Percentiles rank a stretch among this genome's conserved stretches.
These are phyloP conservation scores for Solanum lycopersicoides DNA, from an alignment of 257 asterid genomes.

Conservation along the genomic window DNA sequence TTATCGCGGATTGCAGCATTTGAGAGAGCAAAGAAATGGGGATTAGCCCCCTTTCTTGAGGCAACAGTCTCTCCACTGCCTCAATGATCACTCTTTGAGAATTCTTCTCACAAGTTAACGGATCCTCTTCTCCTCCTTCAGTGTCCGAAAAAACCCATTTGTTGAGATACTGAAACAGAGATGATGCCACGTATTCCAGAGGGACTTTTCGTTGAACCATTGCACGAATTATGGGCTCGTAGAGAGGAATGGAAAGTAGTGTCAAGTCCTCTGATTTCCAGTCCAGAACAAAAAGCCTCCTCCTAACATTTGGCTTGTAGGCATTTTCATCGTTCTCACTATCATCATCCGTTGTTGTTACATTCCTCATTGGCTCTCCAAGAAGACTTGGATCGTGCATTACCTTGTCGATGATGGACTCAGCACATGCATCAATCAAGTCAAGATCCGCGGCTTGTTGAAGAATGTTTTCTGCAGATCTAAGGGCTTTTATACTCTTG, in stretches of 20 bases:
- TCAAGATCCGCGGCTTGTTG: constrained; percentile 45
- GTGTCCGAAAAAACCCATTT: constrained; percentile 41
- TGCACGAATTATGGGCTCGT: constrained; percentile 31
- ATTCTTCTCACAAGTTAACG: constrained; percentile 6
- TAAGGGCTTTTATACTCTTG: constrained; percentile 51
- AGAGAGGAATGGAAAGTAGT: constrained; percentile 26
- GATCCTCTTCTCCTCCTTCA: constrained; percentile 13
- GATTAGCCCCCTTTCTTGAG: constrained; percentile 18
- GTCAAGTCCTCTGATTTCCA: constrained; percentile 54
- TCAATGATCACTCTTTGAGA: constrained; percentile 46
- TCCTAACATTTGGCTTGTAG: constrained; percentile 34
- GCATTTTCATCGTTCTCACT: constrained; percentile 13
- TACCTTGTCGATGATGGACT: constrained; percentile 35
- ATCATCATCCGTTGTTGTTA: constrained; percentile 11
- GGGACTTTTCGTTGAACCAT: constrained; percentile 41
- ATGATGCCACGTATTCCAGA: constrained; percentile 35
- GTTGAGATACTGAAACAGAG: constrained; percentile 33
- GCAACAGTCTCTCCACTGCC: constrained; percentile 39
- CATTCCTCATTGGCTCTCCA: constrained; percentile 41
- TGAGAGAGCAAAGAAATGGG: constrained; percentile 42
- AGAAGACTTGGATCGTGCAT: constrained; percentile 43
- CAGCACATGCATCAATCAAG: constrained; percentile 38
- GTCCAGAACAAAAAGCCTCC: constrained; percentile 43
- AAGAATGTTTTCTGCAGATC: constrained; percentile 32
- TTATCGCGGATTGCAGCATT: constrained; percentile 42